Evolutionary conservation across 2,329 filamentous ascomycete genomes (phyloP).

Genomic region (Fusarium beomiforme): DNA sequence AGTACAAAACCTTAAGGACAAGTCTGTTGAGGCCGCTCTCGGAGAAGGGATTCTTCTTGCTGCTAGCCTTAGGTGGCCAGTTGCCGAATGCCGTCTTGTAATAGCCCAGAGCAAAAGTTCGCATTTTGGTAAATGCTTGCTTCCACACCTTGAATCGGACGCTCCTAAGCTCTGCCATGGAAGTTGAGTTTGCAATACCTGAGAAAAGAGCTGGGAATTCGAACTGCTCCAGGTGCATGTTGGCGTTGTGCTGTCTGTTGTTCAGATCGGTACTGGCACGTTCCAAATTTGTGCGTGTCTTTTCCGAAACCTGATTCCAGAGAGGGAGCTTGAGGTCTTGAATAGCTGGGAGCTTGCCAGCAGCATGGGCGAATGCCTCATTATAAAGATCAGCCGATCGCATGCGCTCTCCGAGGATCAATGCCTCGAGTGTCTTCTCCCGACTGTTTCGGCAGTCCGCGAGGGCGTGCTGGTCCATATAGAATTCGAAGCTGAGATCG

Average conservation of each 20-base stretch:
- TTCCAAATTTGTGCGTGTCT: slow-evolving; percentile 82
- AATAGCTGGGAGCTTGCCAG: slow-evolving; percentile 84
- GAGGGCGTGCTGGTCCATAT: slow-evolving; percentile 79
- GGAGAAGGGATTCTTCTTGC: slow-evolving; percentile 90
- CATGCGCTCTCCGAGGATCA: slow-evolving; percentile 91
- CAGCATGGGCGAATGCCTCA: slow-evolving; percentile 90
- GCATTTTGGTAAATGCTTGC: slow-evolving; percentile 76
- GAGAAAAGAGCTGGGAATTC: slow-evolving; percentile 92
- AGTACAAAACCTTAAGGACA: slow-evolving; percentile 83
- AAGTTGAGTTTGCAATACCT: slow-evolving; percentile 86
- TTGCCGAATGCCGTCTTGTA: slow-evolving; percentile 69
- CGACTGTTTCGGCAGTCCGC: slow-evolving; percentile 83
- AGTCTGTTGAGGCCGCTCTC: slow-evolving; percentile 87
- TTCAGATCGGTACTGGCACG: slow-evolving; percentile 83
- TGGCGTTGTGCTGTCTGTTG: slow-evolving; percentile 75
- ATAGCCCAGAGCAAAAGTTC: slow-evolving; percentile 76
- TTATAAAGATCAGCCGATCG: slow-evolving; percentile 84
- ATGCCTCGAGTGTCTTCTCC: slow-evolving; percentile 88
- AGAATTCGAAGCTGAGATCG: slow-evolving; percentile 74
- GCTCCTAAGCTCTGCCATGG: slow-evolving; percentile 76
- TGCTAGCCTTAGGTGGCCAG: slow-evolving; percentile 92
- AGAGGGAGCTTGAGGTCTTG: slow-evolving; percentile 73
- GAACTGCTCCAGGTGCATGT: slow-evolving; percentile 82
- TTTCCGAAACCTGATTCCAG: slow-evolving; percentile 73
- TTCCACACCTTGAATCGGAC: slow-evolving; percentile 89